Evolutionary conservation across 768 basidiomycete genomes (phyloP), one percentile per base, ranked within the genome.

Genomic region (Obba rivulosa): DNA sequence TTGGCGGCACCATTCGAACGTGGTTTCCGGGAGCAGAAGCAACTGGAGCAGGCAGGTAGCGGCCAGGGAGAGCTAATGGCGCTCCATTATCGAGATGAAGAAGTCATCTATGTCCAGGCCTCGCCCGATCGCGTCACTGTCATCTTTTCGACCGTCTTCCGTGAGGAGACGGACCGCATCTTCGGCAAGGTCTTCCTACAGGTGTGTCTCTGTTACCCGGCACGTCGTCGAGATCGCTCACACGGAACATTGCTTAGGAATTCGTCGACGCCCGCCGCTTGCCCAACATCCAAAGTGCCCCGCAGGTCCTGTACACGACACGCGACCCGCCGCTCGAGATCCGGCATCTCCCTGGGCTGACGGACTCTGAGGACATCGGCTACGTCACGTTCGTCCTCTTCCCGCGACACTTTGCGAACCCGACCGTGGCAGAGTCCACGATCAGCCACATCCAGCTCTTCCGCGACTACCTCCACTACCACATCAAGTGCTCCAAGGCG

Each of bases 401-500:
- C 74, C 95, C 96, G 21, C 91, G 92, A 38, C 96, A 98, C 74
- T 97, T 97, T 66, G 66, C 78, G 52, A 87, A 83, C 58, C 73
- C 81, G 2, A 66, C 74, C 17, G 72, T 79, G 17, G 87, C 92
- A 13, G 73, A 79, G 2, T 72, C 75, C 34, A 93, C 92, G 13
- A 96, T 97, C 63, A 93, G 92, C 23, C 92, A 92, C 59, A 88
- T 98, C 60, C 92, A 97, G 64, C 74, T 95, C 21, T 98, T 99
- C 86, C 81, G 96, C 48, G 92, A 97, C 67, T 97, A 97, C 63
- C 75, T 99, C n/a, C 96, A 99, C 69, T 98, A 98, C 68, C 95
- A 98, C 64, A 96, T 99, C 78, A 98, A 95, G 61, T 94, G 92
- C 64, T 93, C 87, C 45, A 97, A 97, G 67, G 96, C 95, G 0